Base-by-base conservation (phyloP, 768 basidiomycete genomes). In the Serendipita vermifera region DNA sequence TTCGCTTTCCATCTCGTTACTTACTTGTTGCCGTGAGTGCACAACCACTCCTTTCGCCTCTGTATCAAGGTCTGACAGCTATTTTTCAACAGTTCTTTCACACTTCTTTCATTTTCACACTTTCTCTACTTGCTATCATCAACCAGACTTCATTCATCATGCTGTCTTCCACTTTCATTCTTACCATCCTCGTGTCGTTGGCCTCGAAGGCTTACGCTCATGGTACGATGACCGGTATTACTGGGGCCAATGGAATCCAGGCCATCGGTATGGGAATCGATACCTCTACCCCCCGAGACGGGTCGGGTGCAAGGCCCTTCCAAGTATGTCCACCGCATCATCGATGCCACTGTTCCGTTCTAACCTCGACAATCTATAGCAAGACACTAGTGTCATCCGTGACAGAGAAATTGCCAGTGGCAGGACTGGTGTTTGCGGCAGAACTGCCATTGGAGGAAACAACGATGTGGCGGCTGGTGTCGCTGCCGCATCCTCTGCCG, bases 261-360 rank as follows among this genome's bases (percentile, higher is more conserved):
- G 63, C 59, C 36, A 55, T 60, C 35, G 64, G 63, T 22, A 62
- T 67, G 33, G 66, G 66, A 41, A 63, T 66, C 32, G 61, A 60
- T 54, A 39, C 59, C 36, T 46, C 59, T 33, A 56, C 60, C 3
- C 64, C 63, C 31, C 64, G 66, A 29, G 60, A 61, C 31, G 66
- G 66, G 17, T 63, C 65, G 27, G 59, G 59, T 26, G 59, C 62
- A 33, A 61, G 63, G 54, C 66, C 66, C 2, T 67, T 67, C 61
- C 64, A 67, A n/a, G n/a, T n/a, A n/a, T n/a, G n/a, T n/a, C n/a
- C n/a, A n/a, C n/a, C n/a, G n/a, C n/a, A n/a, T n/a, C n/a, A n/a
- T n/a, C n/a, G n/a, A n/a, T n/a, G n/a, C n/a, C n/a, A n/a, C n/a
- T n/a, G n/a, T n/a, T n/a, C n/a, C n/a, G n/a, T n/a, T n/a, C n/a